Percentiles rank a stretch among this genome's conserved stretches.
Conservation (phyloP, 2,329 filamentous ascomycete genomes). For the Xylariaceae sp. region DNA sequence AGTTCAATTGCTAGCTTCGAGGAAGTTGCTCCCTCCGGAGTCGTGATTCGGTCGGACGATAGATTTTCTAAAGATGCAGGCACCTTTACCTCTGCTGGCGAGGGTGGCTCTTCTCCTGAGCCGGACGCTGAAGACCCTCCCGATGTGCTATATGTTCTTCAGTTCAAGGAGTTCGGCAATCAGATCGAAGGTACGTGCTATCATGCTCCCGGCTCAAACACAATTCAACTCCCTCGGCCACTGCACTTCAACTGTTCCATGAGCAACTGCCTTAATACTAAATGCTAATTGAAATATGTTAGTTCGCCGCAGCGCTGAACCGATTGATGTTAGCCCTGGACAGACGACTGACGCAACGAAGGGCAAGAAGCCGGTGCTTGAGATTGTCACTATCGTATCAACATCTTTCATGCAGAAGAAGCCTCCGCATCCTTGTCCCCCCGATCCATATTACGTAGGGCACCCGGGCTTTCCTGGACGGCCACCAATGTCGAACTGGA, state of each 20-base stretch:
- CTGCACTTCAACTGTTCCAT: too few relatives aligned
- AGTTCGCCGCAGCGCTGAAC: slow-evolving; percentile 37
- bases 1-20: slow-evolving; percentile 33
- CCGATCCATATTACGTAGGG: too few relatives aligned
- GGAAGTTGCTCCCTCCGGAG: slow-evolving; percentile 24
- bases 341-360: slow-evolving; percentile 19
- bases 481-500: slow-evolving; percentile 11
- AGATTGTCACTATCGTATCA: slow-evolving; percentile 40
- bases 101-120: slow-evolving; percentile 11
- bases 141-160: slow-evolving; percentile 40
- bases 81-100: neutral
- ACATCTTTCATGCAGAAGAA: slow-evolving; percentile 16
- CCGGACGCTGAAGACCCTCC: slow-evolving; percentile 31
- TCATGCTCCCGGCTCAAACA: neutral
- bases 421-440: neutral
- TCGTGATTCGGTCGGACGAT: neutral
- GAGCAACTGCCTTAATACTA: too few relatives aligned
- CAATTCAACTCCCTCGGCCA: neutral
- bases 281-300: slow-evolving; percentile 6
- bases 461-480: neutral
- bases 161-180: slow-evolving; percentile 34
- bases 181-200: slow-evolving; percentile 34
- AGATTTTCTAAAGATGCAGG: neutral
- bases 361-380: slow-evolving; percentile 36
- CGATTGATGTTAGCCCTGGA: slow-evolving; percentile 35